Conservation (phyloP, 2,329 filamentous ascomycete genomes). For the Leptographium procerum region DNA sequence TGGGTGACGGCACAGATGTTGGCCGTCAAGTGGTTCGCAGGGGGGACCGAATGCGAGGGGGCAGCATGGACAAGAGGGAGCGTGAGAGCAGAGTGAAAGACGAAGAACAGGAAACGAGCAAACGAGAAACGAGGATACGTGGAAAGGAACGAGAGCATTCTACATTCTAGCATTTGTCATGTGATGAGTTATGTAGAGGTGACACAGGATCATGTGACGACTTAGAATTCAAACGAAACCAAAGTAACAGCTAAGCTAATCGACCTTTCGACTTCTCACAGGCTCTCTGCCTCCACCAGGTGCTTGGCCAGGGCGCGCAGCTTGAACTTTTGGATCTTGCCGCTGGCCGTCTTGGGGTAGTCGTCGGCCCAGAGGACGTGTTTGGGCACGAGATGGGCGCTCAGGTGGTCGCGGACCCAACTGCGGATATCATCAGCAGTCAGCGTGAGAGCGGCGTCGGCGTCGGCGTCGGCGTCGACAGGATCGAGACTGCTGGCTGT, state of each 20-base stretch:
- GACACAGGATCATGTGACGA: background rate
- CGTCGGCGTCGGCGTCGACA: no score
- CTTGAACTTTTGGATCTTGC: constrained; percentile 94
- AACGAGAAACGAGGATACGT: no score
- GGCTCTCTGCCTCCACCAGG: background rate
- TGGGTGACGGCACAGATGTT: constrained; percentile 46
- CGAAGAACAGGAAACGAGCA: background rate
- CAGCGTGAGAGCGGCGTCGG: constrained; percentile 21
- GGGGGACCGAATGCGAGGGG: constrained; percentile 38
- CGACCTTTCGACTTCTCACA: no score
- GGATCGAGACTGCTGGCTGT: background rate
- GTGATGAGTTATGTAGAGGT: no score
- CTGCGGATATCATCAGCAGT: constrained; percentile 46
- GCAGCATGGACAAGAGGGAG: constrained; percentile 18
- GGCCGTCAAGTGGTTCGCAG: constrained; percentile 39
- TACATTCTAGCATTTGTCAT: no score
- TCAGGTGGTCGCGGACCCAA: constrained; percentile 62
- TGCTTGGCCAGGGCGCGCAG: constrained; percentile 50
- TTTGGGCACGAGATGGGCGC: constrained; percentile 71
- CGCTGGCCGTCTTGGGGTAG: constrained; percentile 92
- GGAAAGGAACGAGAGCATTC: no score
- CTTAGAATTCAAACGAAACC: background rate
- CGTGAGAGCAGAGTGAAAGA: background rate
- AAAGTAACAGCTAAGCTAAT: background rate
- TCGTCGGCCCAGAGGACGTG: constrained; percentile 76